Conservation (phyloP, 352 stramenopile genomes). For the Pythium oligandrum region DNA sequence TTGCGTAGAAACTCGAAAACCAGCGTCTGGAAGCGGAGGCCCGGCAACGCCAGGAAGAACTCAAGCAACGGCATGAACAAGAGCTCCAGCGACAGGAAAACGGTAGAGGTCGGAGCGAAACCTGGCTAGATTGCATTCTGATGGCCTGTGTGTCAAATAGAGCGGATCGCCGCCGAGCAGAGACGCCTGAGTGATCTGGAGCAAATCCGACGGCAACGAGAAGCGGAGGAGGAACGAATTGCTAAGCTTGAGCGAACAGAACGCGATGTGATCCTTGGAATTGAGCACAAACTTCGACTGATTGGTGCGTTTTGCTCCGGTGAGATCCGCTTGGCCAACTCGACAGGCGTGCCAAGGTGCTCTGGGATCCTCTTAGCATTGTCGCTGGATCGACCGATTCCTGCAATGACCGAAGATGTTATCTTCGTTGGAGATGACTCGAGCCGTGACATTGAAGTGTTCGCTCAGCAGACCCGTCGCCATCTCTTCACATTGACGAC, state of each 20-base stretch:
- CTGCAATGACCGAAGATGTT: constrained; percentile 21
- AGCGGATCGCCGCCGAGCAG: constrained; percentile 33
- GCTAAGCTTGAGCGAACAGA: constrained; percentile 38
- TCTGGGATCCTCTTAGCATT: constrained; percentile 10
- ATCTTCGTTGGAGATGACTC: constrained; percentile 33
- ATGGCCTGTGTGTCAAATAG: constrained; percentile 17
- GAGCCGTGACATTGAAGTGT: constrained; percentile 22
- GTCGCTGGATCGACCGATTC: constrained; percentile 13
- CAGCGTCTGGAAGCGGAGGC: constrained; percentile 57
- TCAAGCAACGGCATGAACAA: constrained; percentile 29
- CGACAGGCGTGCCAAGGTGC: constrained; percentile 8
- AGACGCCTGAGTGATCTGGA: constrained; percentile 27
- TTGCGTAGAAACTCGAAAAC: constrained; percentile 64
- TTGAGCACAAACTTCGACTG: constrained; percentile 43
- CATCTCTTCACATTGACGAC: constrained; percentile 10
- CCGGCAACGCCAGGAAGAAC: constrained; percentile 37
- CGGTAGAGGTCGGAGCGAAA: constrained; percentile 17
- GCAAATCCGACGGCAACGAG: constrained; percentile 15
- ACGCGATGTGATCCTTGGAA: constrained; percentile 15
- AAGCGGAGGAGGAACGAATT: constrained; percentile 34
- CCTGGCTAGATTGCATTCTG: neutral
- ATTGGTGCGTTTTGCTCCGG: constrained; percentile 45
- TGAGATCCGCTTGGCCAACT: constrained; percentile 21
- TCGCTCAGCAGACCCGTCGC: constrained; percentile 20
- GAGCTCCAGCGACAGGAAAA: constrained; percentile 41